Evolutionary conservation across 2,329 filamentous ascomycete genomes (phyloP).

Genomic region (Triangularia verruculosa): DNA sequence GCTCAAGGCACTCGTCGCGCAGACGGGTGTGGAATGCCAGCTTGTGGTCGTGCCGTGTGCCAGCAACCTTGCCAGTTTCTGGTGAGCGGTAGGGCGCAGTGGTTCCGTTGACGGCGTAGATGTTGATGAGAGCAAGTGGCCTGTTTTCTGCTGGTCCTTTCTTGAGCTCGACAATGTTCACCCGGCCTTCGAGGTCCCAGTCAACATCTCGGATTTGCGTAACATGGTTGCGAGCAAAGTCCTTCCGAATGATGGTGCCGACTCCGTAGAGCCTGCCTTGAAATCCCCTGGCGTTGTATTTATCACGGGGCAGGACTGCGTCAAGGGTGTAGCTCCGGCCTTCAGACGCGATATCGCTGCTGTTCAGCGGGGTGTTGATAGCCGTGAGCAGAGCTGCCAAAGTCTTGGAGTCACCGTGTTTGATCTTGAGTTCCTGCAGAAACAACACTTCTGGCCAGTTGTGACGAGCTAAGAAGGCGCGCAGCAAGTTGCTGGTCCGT

Average conservation of each 20-base stretch:
- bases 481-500: constrained; percentile 11
- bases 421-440: constrained; percentile 30
- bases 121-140: constrained; percentile 46
- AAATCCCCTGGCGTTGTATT: constrained; percentile 47
- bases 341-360: not conserved
- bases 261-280: constrained; percentile 52
- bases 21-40: constrained; percentile 45
- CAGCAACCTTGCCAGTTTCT: constrained; percentile 38
- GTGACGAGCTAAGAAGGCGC: constrained; percentile 27
- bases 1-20: constrained; percentile 40
- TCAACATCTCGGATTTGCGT: constrained; percentile 38
- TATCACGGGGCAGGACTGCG: constrained; percentile 48
- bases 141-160: not conserved
- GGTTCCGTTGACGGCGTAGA: constrained; percentile 54
- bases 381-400: constrained; percentile 17
- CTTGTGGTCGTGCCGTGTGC: constrained; percentile 52
- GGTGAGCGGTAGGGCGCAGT: constrained; percentile 43
- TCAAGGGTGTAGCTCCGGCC: constrained; percentile 30
- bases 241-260: constrained; percentile 45
- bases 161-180: constrained; percentile 42
- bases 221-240: constrained; percentile 36
- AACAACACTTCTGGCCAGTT: constrained; percentile 29
- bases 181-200: constrained; percentile 52
- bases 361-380: constrained; percentile 23
- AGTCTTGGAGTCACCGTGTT: constrained; percentile 13